Evolutionary conservation across 1,139 yeast genomes (phyloP), one percentile per base, ranked within the genome.

Genomic region (Petasospora rhodanensis): DNA sequence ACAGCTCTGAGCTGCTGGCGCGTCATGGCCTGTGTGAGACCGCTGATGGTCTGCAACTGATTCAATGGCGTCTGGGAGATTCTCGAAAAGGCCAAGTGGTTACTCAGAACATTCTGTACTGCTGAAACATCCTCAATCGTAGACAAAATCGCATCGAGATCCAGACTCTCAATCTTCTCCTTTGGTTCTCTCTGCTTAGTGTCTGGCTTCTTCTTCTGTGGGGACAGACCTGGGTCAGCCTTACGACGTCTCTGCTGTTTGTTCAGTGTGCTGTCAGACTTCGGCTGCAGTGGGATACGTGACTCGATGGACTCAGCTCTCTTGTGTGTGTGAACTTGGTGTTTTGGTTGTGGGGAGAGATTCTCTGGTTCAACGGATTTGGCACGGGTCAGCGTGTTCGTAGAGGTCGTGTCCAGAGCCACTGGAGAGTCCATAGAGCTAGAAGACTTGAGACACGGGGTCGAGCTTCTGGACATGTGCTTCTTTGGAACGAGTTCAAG

Each of bases 11-110:
- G 58, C 50, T 77, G 77, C 23, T 55, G 57, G 40, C 64, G 66
- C 20, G 68, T 56, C 44, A 70, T 61, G 26, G 56, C 58, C 15
- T 68, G 64, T 7, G 70, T 68, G 11, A 59, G 58, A 0, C 68
- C 74, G 53, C 76, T 71, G 12, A 86, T 76, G 14, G 76, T 66
- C 38, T 73, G 76, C 40, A 91, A 66, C 29, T 70, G 70, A 6
- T 83, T 69, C 12, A 89, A 67, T 11, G 97, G 96, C 0, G 95
- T 84, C 26, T 93, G 89, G 19, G 89, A 75, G 20, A 86, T 69
- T 44, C 96, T 73, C 6, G 96, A 85, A 55, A 85, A 89, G 14
- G 97, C 96, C 42, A 91, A 66, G 56, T 86, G 94, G 52, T 91
- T 91, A 25, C 79, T 73, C 31, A 86, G 64, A 9, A 87, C 69